Evolutionary conservation across 2,329 filamentous ascomycete species (phyloP).

Genomic region (Aspergillus piperis): DNA sequence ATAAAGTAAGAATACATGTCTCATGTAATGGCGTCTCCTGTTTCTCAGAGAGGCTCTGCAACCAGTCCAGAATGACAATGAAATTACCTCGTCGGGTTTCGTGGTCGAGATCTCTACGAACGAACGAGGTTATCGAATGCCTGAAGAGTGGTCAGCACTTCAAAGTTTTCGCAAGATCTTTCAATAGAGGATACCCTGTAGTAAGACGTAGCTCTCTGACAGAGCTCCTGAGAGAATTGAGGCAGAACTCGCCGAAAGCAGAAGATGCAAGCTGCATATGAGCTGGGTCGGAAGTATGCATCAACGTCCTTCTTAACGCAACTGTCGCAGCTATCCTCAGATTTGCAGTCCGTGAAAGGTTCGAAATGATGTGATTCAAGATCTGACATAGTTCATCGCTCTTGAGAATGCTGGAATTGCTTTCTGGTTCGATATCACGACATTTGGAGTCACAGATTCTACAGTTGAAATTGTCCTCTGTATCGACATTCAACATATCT

Average conservation of each 20-base stretch:
- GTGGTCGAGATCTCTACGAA: conserved; percentile 52
- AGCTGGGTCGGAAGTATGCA: conserved; percentile 62
- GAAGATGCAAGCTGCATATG: conserved; percentile 70
- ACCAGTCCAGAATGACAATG: conserved; percentile 66
- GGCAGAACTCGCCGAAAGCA: conserved; percentile 73
- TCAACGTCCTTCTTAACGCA: conserved; percentile 67
- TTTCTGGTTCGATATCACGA: conserved; percentile 12
- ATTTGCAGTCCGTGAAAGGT: conserved; percentile 53
- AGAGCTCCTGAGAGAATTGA: conserved; percentile 80
- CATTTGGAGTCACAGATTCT: conserved; percentile 40
- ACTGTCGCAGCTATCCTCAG: conserved; percentile 71
- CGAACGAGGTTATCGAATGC: conserved; percentile 66
- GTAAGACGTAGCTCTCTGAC: conserved; percentile 80
- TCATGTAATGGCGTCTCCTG: conserved; percentile 71
- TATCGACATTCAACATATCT: conserved; percentile 28
- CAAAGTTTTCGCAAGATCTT: not conserved
- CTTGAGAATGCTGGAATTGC: conserved; percentile 20
- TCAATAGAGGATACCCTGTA: conserved; percentile 57
- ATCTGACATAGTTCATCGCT: conserved; percentile 44
- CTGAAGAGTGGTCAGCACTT: conserved; percentile 39
- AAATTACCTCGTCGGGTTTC: conserved; percentile 64
- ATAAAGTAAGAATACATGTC: conserved; percentile 81
- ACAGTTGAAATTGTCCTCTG: conserved; percentile 33
- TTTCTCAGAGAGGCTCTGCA: conserved; percentile 72
- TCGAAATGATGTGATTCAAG: conserved; percentile 45